These are phyloP conservation scores for Leucosporidium yakuticum DNA, from an alignment of 768 basidiomycete genomes.

Conservation along the genomic window DNA sequence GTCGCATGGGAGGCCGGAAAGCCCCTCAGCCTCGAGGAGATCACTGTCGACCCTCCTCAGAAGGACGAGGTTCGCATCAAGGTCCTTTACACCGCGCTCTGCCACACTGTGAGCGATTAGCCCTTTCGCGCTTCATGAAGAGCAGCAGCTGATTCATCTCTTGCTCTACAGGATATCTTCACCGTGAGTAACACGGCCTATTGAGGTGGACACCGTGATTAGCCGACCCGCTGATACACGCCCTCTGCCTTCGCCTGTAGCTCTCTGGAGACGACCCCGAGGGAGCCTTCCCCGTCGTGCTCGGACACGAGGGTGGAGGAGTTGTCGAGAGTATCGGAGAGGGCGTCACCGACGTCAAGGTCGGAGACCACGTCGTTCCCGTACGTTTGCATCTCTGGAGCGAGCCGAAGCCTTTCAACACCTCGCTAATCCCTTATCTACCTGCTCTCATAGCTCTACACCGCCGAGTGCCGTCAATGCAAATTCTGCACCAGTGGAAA, in stretches of 20 bases:
- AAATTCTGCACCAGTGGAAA: conserved; percentile 90
- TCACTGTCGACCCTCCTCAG: conserved; percentile 86
- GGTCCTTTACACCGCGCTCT: conserved; percentile 86
- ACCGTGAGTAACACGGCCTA: conserved; percentile 16
- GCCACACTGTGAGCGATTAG: conserved; percentile 72
- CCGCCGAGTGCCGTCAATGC: conserved; percentile 82
- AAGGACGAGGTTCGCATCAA: conserved; percentile 88
- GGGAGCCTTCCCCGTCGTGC: conserved; percentile 47
- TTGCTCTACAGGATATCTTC: conserved; percentile 24
- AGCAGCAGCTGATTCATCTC: background rate
- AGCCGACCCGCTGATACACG: background rate
- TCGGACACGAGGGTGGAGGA: conserved; percentile 60
- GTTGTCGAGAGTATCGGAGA: conserved; percentile 95
- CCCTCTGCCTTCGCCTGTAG: background rate
- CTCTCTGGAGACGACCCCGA: conserved; percentile 62
- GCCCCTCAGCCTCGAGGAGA: conserved; percentile 76
- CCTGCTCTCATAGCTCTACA: conserved; percentile 32
- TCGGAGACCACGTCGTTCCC: conserved; percentile 94
- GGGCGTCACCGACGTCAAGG: conserved; percentile 73
- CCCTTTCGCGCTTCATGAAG: background rate
- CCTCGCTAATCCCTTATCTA: background rate
- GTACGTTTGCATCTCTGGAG: conserved; percentile 48
- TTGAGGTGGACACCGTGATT: background rate
- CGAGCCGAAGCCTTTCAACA: too few relatives aligned
- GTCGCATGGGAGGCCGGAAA: conserved; percentile 93